Conservation (phyloP, 805 yeast species). For the Candida maris region DNA sequence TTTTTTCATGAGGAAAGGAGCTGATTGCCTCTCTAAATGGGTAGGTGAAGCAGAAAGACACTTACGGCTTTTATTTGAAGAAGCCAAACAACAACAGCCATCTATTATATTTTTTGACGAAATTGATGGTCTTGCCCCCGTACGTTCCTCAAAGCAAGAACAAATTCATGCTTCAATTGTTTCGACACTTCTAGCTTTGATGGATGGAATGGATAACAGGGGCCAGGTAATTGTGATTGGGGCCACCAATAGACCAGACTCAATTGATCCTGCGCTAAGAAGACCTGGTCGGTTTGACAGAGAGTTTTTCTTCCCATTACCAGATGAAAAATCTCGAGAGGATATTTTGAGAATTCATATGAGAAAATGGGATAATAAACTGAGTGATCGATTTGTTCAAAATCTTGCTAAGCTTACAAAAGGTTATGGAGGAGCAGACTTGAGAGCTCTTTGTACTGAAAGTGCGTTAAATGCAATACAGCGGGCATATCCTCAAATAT, state of each 20-base stretch:
- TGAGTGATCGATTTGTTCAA: slow-evolving; percentile 52
- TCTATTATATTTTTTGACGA: slow-evolving; percentile 95
- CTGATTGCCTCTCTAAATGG: slow-evolving; percentile 96
- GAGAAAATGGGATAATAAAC: slow-evolving; percentile 79
- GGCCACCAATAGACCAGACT: slow-evolving; percentile 96
- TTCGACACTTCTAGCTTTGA: slow-evolving; percentile 86
- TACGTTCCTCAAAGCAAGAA: slow-evolving; percentile 94
- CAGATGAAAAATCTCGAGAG: slow-evolving; percentile 73
- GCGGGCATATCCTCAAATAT: slow-evolving; percentile 89
- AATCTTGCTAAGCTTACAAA: slow-evolving; percentile 78
- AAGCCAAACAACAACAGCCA: slow-evolving; percentile 94
- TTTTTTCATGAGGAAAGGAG: slow-evolving; percentile 97
- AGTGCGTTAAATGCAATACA: slow-evolving; percentile 92
- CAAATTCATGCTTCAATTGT: slow-evolving; percentile 98
- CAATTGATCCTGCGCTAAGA: slow-evolving; percentile 96
- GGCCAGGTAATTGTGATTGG: slow-evolving; percentile 98
- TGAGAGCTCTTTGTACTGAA: slow-evolving; percentile 91
- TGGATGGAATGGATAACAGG: slow-evolving; percentile 99
- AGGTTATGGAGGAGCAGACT: slow-evolving; percentile 98
- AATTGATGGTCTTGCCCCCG: slow-evolving; percentile 98
- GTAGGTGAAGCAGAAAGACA: slow-evolving; percentile 99
- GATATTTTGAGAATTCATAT: slow-evolving; percentile 85
- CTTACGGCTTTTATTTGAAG: slow-evolving; percentile 84
- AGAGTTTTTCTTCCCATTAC: slow-evolving; percentile 93
- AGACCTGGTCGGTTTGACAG: slow-evolving; percentile 97